Percentiles rank a stretch among this genome's conserved stretches.
Evolutionary conservation across 805 yeast species (phyloP).

Genomic region (Huiozyma naganishii): DNA sequence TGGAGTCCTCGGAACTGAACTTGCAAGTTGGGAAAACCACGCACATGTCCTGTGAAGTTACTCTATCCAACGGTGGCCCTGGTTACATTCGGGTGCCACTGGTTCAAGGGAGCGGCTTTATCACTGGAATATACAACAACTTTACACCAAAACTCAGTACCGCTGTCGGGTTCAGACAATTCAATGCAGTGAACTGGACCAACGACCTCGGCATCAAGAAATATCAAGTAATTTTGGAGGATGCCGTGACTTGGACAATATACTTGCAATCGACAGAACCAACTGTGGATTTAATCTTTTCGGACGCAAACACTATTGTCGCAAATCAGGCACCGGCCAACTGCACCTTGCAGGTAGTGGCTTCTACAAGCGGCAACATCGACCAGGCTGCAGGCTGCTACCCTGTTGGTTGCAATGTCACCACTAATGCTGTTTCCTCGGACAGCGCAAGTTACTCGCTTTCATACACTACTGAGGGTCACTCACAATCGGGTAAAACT

Average conservation of each 20-base stretch:
- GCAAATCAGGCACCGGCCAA: constrained; percentile 28
- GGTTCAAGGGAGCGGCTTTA: constrained; percentile 76
- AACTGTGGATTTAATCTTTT: constrained; percentile 5
- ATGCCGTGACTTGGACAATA: constrained; percentile 37
- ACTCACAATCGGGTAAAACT: not conserved
- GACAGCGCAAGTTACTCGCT: constrained; percentile 32
- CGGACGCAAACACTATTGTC: constrained; percentile 12
- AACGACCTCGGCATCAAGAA: constrained; percentile 23
- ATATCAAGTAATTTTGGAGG: constrained; percentile 42
- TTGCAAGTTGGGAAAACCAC: constrained; percentile 25
- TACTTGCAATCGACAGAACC: constrained; percentile 1
- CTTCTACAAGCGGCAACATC: constrained; percentile 35
- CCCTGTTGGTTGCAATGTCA: constrained; percentile 34
- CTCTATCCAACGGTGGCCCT: not conserved
- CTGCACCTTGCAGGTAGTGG: constrained; percentile 48
- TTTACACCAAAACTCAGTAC: constrained; percentile 47
- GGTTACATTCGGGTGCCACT: constrained; percentile 41
- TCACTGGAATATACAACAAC: constrained; percentile 51
- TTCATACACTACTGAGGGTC: constrained; percentile 35
- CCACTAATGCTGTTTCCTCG: not conserved
- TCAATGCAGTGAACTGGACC: not conserved
- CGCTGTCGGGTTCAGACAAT: constrained; percentile 47
- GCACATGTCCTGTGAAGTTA: constrained; percentile 1
- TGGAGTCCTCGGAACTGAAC: constrained; percentile 31
- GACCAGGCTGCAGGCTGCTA: constrained; percentile 58